Conservation (phyloP, 2,329 filamentous ascomycete species). For the Trichophyton mentagrophytes region DNA sequence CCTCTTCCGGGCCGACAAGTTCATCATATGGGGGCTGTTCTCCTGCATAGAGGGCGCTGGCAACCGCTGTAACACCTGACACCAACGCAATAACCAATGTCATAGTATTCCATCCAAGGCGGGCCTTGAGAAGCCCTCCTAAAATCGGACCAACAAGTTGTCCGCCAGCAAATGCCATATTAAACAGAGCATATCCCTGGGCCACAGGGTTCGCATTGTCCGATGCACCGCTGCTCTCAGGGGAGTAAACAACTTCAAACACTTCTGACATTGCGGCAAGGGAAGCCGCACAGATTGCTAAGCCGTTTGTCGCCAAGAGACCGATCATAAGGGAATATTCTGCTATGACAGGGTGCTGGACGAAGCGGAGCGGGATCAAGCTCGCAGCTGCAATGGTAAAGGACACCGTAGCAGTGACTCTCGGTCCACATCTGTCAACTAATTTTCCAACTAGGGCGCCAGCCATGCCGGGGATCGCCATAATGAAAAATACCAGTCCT, state of each 20-base stretch:
- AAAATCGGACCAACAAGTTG: slow-evolving; percentile 48
- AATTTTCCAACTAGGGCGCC: background rate
- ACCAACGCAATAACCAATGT: background rate
- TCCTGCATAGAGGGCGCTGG: background rate
- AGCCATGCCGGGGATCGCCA: background rate
- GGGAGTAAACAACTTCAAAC: background rate
- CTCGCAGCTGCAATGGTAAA: background rate
- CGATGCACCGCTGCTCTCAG: background rate
- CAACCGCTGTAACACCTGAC: background rate
- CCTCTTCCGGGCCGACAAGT: background rate
- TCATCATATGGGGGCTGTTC: background rate
- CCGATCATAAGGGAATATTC: background rate
- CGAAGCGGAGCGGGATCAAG: background rate
- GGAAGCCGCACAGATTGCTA: background rate
- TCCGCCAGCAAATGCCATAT: slow-evolving; percentile 49
- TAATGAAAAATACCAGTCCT: background rate
- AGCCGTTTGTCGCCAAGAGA: background rate
- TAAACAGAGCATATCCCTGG: slow-evolving; percentile 53
- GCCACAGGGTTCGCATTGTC: background rate
- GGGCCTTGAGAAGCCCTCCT: slow-evolving; percentile 33
- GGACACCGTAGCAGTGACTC: background rate
- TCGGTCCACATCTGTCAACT: background rate
- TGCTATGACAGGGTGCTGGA: background rate
- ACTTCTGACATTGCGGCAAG: background rate
- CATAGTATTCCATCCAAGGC: slow-evolving; percentile 21